phyloP scores from a whole-genome alignment of 2,329 filamentous ascomycete species.

The Fusarium tuaranense region DNA sequence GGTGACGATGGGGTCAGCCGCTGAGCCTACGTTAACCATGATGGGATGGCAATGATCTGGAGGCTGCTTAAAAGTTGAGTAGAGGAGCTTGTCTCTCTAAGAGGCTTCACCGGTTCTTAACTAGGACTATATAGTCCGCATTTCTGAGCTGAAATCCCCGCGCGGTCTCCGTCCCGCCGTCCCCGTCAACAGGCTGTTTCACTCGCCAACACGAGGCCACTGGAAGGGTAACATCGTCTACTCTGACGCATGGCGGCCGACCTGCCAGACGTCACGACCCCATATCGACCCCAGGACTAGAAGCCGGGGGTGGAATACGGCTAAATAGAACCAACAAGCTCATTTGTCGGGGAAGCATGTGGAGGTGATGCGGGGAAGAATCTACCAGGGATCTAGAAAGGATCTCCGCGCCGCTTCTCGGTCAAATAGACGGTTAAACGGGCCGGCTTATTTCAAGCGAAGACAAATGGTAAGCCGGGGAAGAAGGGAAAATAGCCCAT shows the following conservation, averaged over 20 bases:
- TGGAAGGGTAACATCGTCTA: not conserved
- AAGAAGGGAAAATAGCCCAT: not conserved
- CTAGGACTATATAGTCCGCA: not conserved
- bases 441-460: conserved; percentile 26
- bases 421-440: conserved; percentile 32
- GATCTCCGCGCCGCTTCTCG: conserved; percentile 21
- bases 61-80: not conserved
- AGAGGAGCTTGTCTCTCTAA: not conserved
- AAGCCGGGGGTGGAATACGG: not conserved
- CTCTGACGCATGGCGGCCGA: not conserved
- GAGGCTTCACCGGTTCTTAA: not conserved
- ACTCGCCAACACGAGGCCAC: not conserved
- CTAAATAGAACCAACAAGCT: not conserved
- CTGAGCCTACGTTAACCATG: conserved; percentile 36
- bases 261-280: not conserved
- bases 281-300: not conserved
- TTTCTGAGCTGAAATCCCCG: not conserved
- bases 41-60: conserved; percentile 11
- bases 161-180: not conserved
- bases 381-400: conserved; percentile 2
- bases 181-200: not conserved
- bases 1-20: conserved; percentile 45
- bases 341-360: conserved; percentile 21
- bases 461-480: conserved; percentile 2
- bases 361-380: conserved; percentile 4